Conservation (phyloP, 1,284 basidiomycete genomes). For the Ustilago loliicola region DNA sequence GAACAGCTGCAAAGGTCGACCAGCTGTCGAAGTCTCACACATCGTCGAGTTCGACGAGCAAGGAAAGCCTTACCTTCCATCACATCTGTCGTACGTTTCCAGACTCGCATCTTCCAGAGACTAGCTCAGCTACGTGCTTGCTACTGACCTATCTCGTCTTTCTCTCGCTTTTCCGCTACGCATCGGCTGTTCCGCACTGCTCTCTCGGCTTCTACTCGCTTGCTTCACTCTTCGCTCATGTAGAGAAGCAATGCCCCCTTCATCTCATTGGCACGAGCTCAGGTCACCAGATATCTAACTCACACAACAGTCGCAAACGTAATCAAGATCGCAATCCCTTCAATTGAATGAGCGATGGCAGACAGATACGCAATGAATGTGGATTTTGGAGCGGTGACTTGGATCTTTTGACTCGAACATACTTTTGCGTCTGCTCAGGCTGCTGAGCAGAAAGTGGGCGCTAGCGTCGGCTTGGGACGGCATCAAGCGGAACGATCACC, state of each 20-base stretch:
- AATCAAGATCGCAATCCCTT: slow-evolving; percentile 23
- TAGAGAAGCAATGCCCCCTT: slow-evolving; percentile 53
- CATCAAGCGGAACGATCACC: slow-evolving; percentile 16
- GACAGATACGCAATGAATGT: slow-evolving; percentile 6
- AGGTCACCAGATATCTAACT: slow-evolving; percentile 31
- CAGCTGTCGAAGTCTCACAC: slow-evolving; percentile 60
- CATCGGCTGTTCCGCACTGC: too few relatives aligned
- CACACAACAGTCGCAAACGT: not conserved
- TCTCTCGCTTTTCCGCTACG: not conserved
- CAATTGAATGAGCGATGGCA: slow-evolving; percentile 22
- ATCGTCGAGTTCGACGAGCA: slow-evolving; percentile 55
- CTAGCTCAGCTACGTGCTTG: not conserved
- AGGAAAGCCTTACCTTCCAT: slow-evolving; percentile 49
- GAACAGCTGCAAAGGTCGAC: slow-evolving; percentile 44
- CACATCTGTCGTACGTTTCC: slow-evolving; percentile 41
- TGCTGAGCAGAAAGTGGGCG: not conserved
- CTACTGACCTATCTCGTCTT: not conserved
- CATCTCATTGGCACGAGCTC: slow-evolving; percentile 51
- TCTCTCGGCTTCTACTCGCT: too few relatives aligned
- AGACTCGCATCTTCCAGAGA: not conserved
- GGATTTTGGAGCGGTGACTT: slow-evolving; percentile 9
- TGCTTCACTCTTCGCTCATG: not conserved
- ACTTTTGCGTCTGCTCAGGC: not conserved
- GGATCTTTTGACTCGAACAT: not conserved
- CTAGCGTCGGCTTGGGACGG: too few relatives aligned